phyloP scores from a whole-genome alignment of 1,284 basidiomycete genomes.

The Trametes polyzona region DNA sequence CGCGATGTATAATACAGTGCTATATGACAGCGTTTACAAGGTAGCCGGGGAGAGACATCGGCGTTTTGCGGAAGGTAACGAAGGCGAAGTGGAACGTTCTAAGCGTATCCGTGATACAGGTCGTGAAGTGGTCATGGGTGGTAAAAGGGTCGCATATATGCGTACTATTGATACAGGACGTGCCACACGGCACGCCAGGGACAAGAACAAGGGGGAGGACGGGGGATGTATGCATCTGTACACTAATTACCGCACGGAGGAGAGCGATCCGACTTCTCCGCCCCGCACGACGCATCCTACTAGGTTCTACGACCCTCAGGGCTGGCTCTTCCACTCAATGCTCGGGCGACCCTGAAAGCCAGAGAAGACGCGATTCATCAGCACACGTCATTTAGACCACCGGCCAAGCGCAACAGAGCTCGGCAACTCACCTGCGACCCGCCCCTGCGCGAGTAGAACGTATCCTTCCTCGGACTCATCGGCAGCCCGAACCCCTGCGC shows the following conservation, averaged over 20 bases:
- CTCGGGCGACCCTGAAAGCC: constrained; percentile 21
- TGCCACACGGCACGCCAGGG: neutral
- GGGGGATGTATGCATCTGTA: neutral
- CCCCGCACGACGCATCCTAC: too few relatives aligned
- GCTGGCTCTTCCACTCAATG: constrained; percentile 22
- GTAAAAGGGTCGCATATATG: neutral
- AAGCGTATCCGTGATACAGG: constrained; percentile 6
- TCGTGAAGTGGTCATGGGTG: neutral
- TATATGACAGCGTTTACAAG: constrained; percentile 1
- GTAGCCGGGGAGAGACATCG: neutral
- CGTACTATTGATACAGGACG: constrained; percentile 13
- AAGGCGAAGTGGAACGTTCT: neutral
- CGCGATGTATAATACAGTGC: constrained; percentile 25
- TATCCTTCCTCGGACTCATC: constrained; percentile 12
- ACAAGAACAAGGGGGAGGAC: neutral
- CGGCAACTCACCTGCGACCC: constrained; percentile 18
- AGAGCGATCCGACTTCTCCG: too few relatives aligned
- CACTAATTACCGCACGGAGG: neutral
- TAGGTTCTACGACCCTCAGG: too few relatives aligned
- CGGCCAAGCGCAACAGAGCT: too few relatives aligned
- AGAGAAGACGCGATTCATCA: neutral
- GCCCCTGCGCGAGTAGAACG: constrained; percentile 20
- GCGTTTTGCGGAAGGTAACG: neutral
- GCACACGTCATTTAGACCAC: too few relatives aligned
- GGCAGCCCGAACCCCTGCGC: constrained; percentile 2